Evolutionary conservation across 306 rosid genomes (phyloP).

Genomic region (Phaseolus lunatus): DNA sequence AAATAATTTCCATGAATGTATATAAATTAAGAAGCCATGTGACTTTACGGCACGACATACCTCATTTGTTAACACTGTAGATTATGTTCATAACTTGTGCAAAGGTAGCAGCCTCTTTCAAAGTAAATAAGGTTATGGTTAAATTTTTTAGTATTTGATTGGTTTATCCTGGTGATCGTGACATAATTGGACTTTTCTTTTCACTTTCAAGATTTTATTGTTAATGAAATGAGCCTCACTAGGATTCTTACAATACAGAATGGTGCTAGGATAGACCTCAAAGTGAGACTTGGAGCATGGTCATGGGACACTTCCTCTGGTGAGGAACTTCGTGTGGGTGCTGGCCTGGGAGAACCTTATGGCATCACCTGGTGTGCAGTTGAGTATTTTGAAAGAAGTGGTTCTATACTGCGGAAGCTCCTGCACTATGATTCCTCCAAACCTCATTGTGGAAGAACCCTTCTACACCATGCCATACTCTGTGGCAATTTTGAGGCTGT

Average conservation of each 20-base stretch:
- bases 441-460: conserved; percentile 72
- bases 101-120: background rate
- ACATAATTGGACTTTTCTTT: conserved; percentile 3
- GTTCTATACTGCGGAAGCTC: conserved; percentile 74
- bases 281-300: conserved; percentile 90
- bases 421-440: conserved; percentile 58
- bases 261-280: conserved; percentile 63
- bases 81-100: background rate
- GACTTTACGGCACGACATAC: background rate
- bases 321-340: conserved; percentile 95
- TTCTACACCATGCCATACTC: conserved; percentile 86
- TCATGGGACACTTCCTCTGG: conserved; percentile 88
- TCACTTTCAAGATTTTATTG: conserved; percentile 8
- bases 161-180: conserved; percentile 19
- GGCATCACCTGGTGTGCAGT: conserved; percentile 88
- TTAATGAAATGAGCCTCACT: conserved; percentile 40
- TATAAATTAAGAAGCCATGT: conserved; percentile 19
- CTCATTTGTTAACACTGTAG: background rate
- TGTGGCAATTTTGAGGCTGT: conserved; percentile 81
- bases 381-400: conserved; percentile 90
- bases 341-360: conserved; percentile 93
- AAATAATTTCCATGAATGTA: conserved; percentile 14
- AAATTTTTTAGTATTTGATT: conserved; percentile 16
- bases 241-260: conserved; percentile 56
- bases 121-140: background rate